A percentile compares a stretch with the other conserved stretches of the same genome.
Evolutionary conservation across 257 asterid species (phyloP).

Genomic region (Rauvolfia tetraphylla): DNA sequence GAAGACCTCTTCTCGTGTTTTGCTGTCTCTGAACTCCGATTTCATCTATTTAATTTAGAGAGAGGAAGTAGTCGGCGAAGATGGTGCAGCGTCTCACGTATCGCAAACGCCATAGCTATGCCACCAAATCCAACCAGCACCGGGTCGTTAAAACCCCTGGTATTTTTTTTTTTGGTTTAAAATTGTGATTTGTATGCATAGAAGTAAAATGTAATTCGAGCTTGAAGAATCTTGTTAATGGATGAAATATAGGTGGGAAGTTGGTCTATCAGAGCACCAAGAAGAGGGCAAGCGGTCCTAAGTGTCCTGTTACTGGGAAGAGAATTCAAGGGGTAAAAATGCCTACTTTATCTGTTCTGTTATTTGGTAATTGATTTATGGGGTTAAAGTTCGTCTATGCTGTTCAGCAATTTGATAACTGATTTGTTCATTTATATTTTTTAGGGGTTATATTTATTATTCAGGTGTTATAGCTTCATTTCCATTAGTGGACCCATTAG

Average conservation of each 20-base stretch:
- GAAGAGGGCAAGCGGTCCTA: conserved; percentile 85
- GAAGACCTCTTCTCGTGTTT: background rate
- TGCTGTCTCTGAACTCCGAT: background rate
- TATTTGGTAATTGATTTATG: too few relatives aligned
- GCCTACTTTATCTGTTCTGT: background rate
- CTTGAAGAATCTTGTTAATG: background rate
- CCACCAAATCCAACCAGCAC: conserved; percentile 84
- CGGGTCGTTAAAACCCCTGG: conserved; percentile 82
- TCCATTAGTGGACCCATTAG: background rate
- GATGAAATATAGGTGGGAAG: conserved; percentile 54
- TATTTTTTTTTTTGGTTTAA: conserved; percentile 1
- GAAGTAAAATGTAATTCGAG: background rate
- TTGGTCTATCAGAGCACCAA: conserved; percentile 65
- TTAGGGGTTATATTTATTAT: background rate
- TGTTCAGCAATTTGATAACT: background rate
- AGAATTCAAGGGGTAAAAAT: conserved; percentile 77
- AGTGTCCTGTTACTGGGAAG: conserved; percentile 80
- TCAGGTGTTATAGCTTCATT: background rate
- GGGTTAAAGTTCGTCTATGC: background rate
- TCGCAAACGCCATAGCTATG: conserved; percentile 74
- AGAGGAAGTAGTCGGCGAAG: conserved; percentile 7
- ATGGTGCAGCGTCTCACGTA: conserved; percentile 82
- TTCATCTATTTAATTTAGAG: background rate
- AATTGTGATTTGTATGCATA: background rate
- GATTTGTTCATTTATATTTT: background rate